These are phyloP conservation scores for Botryosphaeria dothidea DNA, from an alignment of 2,329 filamentous ascomycete species.

Conservation along the genomic window DNA sequence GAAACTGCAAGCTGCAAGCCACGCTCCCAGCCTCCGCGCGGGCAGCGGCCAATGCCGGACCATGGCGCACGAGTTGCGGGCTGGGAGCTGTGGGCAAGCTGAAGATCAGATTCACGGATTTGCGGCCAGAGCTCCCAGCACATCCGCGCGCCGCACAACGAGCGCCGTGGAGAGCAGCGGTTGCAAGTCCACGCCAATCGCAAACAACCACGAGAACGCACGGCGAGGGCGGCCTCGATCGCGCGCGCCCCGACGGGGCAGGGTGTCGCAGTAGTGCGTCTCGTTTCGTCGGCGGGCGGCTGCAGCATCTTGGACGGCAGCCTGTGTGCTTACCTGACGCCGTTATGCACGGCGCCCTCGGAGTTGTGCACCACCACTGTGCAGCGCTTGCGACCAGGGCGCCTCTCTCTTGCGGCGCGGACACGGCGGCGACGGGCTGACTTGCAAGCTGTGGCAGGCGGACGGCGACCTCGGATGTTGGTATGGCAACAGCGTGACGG, in stretches of 20 bases:
- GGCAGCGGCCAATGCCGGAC: slow-evolving; percentile 13
- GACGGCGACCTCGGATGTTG: slow-evolving; percentile 14
- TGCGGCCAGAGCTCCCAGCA: slow-evolving; percentile 15
- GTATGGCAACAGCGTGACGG: slow-evolving; percentile 11
- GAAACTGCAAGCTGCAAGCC: slow-evolving; percentile 9
- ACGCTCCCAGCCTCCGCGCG: slow-evolving; percentile 6
- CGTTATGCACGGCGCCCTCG: not conserved
- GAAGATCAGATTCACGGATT: slow-evolving; percentile 14
- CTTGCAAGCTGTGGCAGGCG: not conserved
- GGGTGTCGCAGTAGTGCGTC: not conserved
- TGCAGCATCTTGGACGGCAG: not conserved
- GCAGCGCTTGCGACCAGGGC: not conserved
- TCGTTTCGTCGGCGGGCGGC: slow-evolving; percentile 6
- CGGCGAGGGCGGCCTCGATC: slow-evolving; percentile 1
- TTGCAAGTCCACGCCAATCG: not conserved
- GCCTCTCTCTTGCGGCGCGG: not conserved
- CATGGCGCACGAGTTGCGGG: not conserved
- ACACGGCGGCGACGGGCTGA: not conserved
- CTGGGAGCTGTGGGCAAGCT: slow-evolving; percentile 11
- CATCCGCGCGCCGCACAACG: not conserved
- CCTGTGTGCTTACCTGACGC: not conserved
- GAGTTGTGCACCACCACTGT: not conserved
- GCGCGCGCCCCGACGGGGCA: not conserved
- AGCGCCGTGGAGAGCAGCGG: not conserved
- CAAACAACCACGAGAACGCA: slow-evolving; percentile 9